Evolutionary conservation across 352 stramenopile species (phyloP).

Genomic region (Phytopythium sindhum): DNA sequence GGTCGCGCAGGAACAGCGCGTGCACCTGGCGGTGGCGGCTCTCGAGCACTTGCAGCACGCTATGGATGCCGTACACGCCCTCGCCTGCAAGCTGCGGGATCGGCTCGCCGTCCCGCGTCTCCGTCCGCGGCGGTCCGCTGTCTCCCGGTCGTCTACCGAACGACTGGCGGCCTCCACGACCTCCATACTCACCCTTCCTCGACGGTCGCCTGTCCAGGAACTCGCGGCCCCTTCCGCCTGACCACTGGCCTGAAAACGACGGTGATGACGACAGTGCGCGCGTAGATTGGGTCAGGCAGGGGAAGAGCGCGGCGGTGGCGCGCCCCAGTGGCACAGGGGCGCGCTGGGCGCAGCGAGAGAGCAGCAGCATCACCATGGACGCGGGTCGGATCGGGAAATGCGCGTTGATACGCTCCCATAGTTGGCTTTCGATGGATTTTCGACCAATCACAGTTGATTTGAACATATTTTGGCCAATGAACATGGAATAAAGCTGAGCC

Average conservation of each 20-base stretch:
- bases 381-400: not conserved
- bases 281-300: not conserved
- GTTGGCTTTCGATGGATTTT: not conserved
- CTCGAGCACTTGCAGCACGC: slow-evolving; percentile 59
- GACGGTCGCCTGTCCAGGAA: not conserved
- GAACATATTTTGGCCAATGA: not conserved
- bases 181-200: not conserved
- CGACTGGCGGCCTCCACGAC: not conserved
- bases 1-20: slow-evolving; percentile 51
- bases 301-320: not conserved
- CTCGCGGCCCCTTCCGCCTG: not conserved
- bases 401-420: not conserved
- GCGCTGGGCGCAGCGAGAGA: not conserved
- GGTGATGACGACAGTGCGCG: slow-evolving; percentile 5
- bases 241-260: not conserved
- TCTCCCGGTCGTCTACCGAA: not conserved
- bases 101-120: slow-evolving; percentile 19
- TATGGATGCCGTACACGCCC: slow-evolving; percentile 69
- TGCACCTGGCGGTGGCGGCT: slow-evolving; percentile 49
- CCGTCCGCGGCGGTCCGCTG: not conserved
- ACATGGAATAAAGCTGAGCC: not conserved
- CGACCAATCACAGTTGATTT: not conserved
- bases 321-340: not conserved
- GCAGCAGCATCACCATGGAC: not conserved
- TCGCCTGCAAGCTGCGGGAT: slow-evolving; percentile 59